Conservation (phyloP, 176 grass and related monocot species). For the Thinopyrum elongatum region DNA sequence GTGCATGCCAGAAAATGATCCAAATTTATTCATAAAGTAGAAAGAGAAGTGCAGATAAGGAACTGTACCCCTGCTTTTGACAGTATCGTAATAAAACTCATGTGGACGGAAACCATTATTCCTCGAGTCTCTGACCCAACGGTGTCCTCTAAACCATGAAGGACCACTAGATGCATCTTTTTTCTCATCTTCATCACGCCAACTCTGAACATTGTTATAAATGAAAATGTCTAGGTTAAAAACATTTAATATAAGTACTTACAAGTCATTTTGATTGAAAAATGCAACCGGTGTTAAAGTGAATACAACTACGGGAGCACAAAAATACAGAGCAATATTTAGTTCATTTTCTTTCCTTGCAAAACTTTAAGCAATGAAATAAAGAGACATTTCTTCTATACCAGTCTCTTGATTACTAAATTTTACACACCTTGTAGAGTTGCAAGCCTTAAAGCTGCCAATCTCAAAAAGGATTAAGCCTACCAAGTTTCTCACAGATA, state of each 20-base stretch:
- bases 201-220: conserved; percentile 55
- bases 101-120: conserved; percentile 41
- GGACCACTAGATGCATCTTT: conserved; percentile 40
- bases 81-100: conserved; percentile 40
- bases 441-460: neutral
- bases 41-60: conserved; percentile 8
- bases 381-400: neutral
- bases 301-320: neutral
- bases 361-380: neutral
- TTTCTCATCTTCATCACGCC: conserved; percentile 70
- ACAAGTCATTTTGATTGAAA: neutral
- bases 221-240: conserved; percentile 20
- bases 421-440: neutral
- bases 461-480: neutral
- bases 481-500: neutral
- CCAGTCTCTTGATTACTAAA: neutral
- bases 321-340: neutral
- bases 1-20: conserved; percentile 23
- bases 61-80: conserved; percentile 47
- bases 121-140: conserved; percentile 58
- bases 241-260: conserved; percentile 20
- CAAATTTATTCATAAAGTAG: conserved; percentile 2
- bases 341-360: neutral
- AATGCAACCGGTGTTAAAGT: neutral
- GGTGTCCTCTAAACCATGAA: conserved; percentile 88